Conservation (phyloP, 2,329 filamentous ascomycete genomes). For the Exophiala xenobiotica region DNA sequence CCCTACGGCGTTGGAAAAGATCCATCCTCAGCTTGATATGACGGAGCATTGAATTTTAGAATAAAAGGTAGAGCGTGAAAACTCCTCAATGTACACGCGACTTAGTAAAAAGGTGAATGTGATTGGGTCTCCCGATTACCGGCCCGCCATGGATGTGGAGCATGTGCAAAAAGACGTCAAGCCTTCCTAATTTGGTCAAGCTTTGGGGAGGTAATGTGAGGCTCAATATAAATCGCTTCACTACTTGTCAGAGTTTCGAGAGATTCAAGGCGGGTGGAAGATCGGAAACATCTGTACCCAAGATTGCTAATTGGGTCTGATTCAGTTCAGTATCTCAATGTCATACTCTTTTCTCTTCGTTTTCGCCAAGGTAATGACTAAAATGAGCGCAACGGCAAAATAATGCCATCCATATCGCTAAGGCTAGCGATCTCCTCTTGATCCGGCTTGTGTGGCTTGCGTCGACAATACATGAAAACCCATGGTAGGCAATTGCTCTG, state of each 20-base stretch:
- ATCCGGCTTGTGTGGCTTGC: not conserved
- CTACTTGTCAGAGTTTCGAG: not conserved
- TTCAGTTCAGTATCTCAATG: not conserved
- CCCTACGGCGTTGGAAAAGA: too few species aligned
- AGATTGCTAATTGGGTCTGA: not conserved
- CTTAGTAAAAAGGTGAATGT: too few species aligned
- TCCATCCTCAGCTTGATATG: too few species aligned
- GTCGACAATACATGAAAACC: not conserved
- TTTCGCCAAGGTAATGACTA: not conserved
- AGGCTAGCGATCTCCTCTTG: not conserved
- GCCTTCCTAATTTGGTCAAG: not conserved
- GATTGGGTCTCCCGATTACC: not conserved
- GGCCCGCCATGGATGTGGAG: not conserved
- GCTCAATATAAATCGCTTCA: not conserved
- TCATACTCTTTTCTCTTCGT: not conserved
- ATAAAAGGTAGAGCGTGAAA: too few species aligned
- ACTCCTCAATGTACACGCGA: too few species aligned
- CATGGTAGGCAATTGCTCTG: not conserved
- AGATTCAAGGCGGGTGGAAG: not conserved
- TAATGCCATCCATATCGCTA: not conserved
- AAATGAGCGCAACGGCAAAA: not conserved
- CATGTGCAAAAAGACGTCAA: not conserved
- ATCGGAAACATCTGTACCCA: not conserved
- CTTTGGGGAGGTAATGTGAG: not conserved
- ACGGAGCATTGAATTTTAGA: too few species aligned